These are phyloP conservation scores for Nannochloropsis gaditana DNA, from an alignment of 108 stramenopile species.

Conservation along the genomic window DNA sequence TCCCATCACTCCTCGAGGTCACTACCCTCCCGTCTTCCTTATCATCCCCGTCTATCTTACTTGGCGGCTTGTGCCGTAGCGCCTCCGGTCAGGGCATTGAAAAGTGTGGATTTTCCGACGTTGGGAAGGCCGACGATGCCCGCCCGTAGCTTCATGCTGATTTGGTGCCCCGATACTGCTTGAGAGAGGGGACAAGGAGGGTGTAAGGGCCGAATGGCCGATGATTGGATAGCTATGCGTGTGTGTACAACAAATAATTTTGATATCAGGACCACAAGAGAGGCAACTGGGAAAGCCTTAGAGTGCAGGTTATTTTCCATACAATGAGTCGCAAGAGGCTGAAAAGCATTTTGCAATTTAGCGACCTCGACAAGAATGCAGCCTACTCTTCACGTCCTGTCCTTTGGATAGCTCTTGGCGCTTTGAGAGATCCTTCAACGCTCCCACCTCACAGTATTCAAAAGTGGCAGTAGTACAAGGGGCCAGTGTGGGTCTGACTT, in stretches of 20 bases:
- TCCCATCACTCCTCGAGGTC: no score
- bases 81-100: conserved; percentile 88
- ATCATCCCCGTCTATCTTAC: neutral
- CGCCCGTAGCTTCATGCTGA: conserved; percentile 47
- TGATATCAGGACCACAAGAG: conserved; percentile 13
- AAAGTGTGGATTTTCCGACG: conserved; percentile 92
- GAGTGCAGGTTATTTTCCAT: no score
- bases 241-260: neutral
- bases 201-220: neutral
- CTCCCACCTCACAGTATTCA: neutral
- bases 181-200: neutral
- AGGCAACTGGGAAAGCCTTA: neutral
- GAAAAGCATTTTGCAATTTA: conserved; percentile 14
- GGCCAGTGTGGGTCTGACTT: neutral
- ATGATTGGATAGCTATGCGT: neutral
- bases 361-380: neutral
- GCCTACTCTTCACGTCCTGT: conserved; percentile 5
- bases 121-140: conserved; percentile 93
- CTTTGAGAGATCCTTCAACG: conserved; percentile 8
- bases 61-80: neutral
- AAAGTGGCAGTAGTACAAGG: conserved; percentile 20
- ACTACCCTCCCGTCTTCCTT: no score
- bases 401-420: neutral
- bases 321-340: neutral
- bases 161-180: neutral